Conservation (phyloP, 192 early-diverging fungal species). For the Backusella tuberculispora region DNA sequence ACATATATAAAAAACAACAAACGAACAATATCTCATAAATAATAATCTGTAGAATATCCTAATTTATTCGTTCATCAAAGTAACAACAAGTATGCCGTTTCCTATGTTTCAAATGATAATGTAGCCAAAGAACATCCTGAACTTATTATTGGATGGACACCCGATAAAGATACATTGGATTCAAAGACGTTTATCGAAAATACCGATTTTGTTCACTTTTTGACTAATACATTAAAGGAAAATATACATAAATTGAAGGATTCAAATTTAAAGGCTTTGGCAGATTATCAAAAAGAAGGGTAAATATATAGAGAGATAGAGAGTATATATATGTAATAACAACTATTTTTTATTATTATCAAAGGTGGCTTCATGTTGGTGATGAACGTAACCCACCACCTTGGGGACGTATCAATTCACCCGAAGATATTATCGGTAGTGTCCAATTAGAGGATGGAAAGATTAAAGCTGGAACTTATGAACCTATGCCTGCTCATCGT, state of each 20-base stretch:
- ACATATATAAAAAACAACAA: too few relatives aligned
- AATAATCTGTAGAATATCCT: neutral
- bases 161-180: constrained; percentile 25
- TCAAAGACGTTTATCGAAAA: constrained; percentile 38
- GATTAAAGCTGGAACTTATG: constrained; percentile 52
- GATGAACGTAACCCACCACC: constrained; percentile 47
- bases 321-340: neutral
- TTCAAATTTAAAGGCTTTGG: constrained; percentile 36
- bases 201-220: constrained; percentile 32
- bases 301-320: neutral
- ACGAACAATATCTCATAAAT: neutral
- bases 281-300: constrained; percentile 47
- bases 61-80: neutral
- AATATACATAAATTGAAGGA: constrained; percentile 40
- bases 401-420: constrained; percentile 54
- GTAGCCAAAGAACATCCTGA: constrained; percentile 17
- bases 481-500: constrained; percentile 63
- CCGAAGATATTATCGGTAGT: constrained; percentile 68
- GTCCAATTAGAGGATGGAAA: constrained; percentile 53
- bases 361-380: constrained; percentile 44
- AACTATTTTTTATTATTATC: neutral
- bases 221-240: constrained; percentile 30
- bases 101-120: constrained; percentile 17
- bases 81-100: constrained; percentile 25
- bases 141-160: constrained; percentile 40